phyloP scores from a whole-genome alignment of 345 rosid species.

The Linum usitatissimum region DNA sequence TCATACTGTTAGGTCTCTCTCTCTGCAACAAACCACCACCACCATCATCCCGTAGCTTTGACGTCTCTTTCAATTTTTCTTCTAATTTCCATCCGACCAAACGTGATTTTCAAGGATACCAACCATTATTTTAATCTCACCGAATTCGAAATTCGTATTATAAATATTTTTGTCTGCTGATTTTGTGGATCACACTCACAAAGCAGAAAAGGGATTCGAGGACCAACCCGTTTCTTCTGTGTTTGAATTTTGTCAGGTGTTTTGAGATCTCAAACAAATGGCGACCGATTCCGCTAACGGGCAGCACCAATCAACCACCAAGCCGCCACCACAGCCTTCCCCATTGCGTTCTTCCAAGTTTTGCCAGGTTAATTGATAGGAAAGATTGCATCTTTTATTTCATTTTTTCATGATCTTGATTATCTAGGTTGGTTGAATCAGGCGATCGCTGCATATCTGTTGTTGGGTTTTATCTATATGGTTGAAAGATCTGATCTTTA shows the following conservation, averaged over 20 bases:
- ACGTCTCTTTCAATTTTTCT: constrained; percentile 23
- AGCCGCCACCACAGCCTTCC: constrained; percentile 84
- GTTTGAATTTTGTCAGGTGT: neutral
- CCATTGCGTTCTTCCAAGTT: constrained; percentile 83
- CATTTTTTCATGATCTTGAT: neutral
- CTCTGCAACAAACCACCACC: neutral
- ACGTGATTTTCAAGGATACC: constrained; percentile 14
- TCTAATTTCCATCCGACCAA: neutral
- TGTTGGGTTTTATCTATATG: neutral
- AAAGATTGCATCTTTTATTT: constrained; percentile 5
- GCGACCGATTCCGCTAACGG: constrained; percentile 43
- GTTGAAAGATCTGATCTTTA: neutral
- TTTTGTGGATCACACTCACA: constrained; percentile 17
- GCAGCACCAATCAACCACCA: constrained; percentile 37
- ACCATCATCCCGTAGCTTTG: constrained; percentile 31
- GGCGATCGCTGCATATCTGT: neutral
- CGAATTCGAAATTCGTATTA: constrained; percentile 7
- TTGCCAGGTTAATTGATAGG: constrained; percentile 41
- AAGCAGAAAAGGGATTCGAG: constrained; percentile 4
- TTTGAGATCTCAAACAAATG: constrained; percentile 32
- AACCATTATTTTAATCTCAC: neutral
- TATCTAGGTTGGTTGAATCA: neutral
- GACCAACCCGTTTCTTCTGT: neutral
- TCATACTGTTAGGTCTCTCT: neutral
- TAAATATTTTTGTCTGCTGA: constrained; percentile 28